Evolutionary conservation across 306 rosid species (phyloP), one percentile per base, ranked within the genome.

Genomic region (Quercus robur): DNA sequence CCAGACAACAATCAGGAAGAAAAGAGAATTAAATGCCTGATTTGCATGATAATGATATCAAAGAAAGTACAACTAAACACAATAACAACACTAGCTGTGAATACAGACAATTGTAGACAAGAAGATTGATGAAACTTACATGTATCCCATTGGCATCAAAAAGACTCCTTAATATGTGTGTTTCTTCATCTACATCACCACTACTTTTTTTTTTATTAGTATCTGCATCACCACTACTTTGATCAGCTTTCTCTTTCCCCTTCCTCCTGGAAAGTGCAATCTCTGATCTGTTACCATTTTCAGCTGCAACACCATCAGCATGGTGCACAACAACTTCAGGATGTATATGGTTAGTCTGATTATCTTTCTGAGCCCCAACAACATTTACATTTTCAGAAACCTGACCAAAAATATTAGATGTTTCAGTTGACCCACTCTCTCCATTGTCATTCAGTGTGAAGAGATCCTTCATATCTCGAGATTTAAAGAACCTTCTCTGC

Each of bases 391-490:
- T 87, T 86, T 90, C 97, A 81, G 95, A 81, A 78, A 95, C 75
- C 77, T 90, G 91, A 81, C 99, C 52, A 63, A 95, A 95, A 84
- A 95, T 85, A 82, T 84, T 83, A 64, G 96, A 92, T 4, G 99
- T 95, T 89, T 95, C 99, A 46, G 99, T 95, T 72, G 93, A 82
- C 73, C 93, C 89, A 77, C 78, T 49, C 75, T 90, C 92, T 46
- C 86, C 93, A 30, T 90, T 94, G 73, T 91, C 98, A 62, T 89
- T 89, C 85, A 93, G 80, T 13, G 76, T 85, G 79, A 95, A 95
- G 58, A 93, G 97, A 88, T 95, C 99, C 83, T 95, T 95, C 99
- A 95, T 95, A 83, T 95, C 99, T 67, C 98, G 91, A 84, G 99
- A 96, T 83, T 87, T 95, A 58, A 95, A 95, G 84, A 95, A 93